A percentile compares a stretch with the other conserved stretches of the same genome.
Conservation (phyloP, 768 basidiomycete genomes). For the Dentipellis fragilis region DNA sequence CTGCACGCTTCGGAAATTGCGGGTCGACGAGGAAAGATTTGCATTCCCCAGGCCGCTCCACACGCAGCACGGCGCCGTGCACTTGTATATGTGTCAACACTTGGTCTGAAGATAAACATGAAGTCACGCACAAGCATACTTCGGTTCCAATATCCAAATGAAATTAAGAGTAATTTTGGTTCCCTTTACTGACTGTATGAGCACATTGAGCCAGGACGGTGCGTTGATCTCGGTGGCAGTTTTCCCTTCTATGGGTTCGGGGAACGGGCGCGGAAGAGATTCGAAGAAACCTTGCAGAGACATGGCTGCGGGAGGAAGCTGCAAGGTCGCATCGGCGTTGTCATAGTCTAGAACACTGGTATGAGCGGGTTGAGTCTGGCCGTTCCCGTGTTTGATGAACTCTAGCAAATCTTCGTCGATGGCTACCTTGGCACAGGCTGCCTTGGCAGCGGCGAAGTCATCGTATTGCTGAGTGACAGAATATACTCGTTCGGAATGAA, state of each 20-base stretch:
- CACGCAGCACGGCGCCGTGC: conserved; percentile 53
- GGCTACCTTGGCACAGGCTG: conserved; percentile 44
- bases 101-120: not conserved
- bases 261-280: conserved; percentile 54
- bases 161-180: conserved; percentile 33
- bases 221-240: conserved; percentile 43
- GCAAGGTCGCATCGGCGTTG: conserved; percentile 7
- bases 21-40: conserved; percentile 57
- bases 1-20: conserved; percentile 45
- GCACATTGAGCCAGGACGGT: conserved; percentile 40
- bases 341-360: conserved; percentile 1
- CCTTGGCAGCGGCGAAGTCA: conserved; percentile 34
- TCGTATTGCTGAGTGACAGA: conserved; percentile 37
- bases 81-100: conserved; percentile 24
- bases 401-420: conserved; percentile 44
- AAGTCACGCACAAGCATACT: conserved; percentile 32
- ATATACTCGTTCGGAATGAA: conserved; percentile 39
- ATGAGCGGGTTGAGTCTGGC: conserved; percentile 31
- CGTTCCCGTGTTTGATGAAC: conserved; percentile 47
- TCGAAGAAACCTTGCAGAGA: conserved; percentile 53
- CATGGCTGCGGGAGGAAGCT: conserved; percentile 5
- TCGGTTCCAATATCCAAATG: conserved; percentile 32
- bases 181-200: conserved; percentile 43
- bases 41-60: conserved; percentile 42
- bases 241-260: conserved; percentile 38